A percentile compares a stretch with the other conserved stretches of the same genome.
These are phyloP conservation scores for Dendrocalamus latiflorus DNA, from an alignment of 202 grass and related monocot species.

Conservation along the genomic window DNA sequence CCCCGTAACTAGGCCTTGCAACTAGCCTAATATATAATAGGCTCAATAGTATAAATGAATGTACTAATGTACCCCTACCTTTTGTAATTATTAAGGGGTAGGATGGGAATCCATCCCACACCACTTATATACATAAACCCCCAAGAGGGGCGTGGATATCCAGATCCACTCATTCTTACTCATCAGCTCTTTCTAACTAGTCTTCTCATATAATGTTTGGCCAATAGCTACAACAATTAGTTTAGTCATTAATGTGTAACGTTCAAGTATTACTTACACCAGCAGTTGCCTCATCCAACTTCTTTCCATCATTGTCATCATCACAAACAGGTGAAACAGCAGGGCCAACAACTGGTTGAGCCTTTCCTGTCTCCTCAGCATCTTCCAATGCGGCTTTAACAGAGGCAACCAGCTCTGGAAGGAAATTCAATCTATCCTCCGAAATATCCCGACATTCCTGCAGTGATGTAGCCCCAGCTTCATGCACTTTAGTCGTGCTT, in stretches of 20 bases:
- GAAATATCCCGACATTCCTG: conserved; percentile 44
- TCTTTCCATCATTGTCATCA: conserved; percentile 40
- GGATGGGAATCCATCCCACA: no score
- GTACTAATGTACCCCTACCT: no score
- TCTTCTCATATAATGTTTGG: no score
- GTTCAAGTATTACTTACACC: conserved; percentile 7
- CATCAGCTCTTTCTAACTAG: no score
- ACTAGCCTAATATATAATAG: no score
- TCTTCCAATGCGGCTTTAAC: conserved; percentile 65
- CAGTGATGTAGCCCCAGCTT: conserved; percentile 9
- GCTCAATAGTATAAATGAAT: no score
- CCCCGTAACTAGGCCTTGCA: no score
- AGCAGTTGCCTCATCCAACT: conserved; percentile 29
- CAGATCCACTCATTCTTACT: no score
- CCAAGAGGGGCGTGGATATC: no score
- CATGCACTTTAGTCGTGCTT: conserved; percentile 6
- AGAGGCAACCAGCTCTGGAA: conserved; percentile 68
- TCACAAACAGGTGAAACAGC: conserved; percentile 24
- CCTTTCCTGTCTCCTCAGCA: conserved; percentile 31
- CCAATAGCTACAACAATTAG: no score
- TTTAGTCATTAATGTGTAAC: background rate
- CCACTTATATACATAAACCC: no score
- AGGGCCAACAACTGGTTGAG: conserved; percentile 32
- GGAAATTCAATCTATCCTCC: conserved; percentile 45
- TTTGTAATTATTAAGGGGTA: no score